These are phyloP conservation scores for Oryza nivara DNA, from an alignment of 176 grass and related monocot species.

Conservation along the genomic window DNA sequence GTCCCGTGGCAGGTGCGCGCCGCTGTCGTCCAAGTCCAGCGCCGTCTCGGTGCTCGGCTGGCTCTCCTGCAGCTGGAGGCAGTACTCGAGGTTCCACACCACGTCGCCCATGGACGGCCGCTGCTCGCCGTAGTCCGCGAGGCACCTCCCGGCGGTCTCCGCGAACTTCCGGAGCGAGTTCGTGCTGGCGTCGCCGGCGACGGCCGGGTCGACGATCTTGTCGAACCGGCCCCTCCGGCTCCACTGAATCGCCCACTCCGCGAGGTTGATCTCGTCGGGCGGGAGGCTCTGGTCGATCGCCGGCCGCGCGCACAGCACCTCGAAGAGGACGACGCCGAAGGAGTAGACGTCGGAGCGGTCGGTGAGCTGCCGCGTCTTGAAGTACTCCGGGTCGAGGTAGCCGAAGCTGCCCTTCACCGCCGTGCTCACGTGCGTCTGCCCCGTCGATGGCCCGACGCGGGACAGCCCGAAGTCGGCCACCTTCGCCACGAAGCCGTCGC, in stretches of 20 bases:
- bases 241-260: conserved; percentile 49
- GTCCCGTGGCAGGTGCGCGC: conserved; percentile 18
- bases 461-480: conserved; percentile 63
- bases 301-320: conserved; percentile 53
- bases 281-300: conserved; percentile 42
- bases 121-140: conserved; percentile 52
- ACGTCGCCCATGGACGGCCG: conserved; percentile 53
- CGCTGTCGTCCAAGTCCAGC: conserved; percentile 54
- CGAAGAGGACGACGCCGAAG: conserved; percentile 55
- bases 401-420: conserved; percentile 19
- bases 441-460: conserved; percentile 27
- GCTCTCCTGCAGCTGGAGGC: conserved; percentile 49
- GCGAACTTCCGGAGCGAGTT: conserved; percentile 56
- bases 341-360: conserved; percentile 63
- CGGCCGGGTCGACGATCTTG: conserved; percentile 40
- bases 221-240: conserved; percentile 36
- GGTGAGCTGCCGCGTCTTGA: conserved; percentile 56
- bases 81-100: conserved; percentile 65
- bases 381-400: conserved; percentile 33
- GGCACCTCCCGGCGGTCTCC: conserved; percentile 50
- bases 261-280: conserved; percentile 48
- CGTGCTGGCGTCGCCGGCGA: conserved; percentile 36
- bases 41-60: conserved; percentile 20
- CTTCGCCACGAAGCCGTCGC: conserved; percentile 44
- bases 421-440: conserved; percentile 22